Evolutionary conservation across 1,284 basidiomycete genomes (phyloP).

Genomic region (Leccinum fuscescens): DNA sequence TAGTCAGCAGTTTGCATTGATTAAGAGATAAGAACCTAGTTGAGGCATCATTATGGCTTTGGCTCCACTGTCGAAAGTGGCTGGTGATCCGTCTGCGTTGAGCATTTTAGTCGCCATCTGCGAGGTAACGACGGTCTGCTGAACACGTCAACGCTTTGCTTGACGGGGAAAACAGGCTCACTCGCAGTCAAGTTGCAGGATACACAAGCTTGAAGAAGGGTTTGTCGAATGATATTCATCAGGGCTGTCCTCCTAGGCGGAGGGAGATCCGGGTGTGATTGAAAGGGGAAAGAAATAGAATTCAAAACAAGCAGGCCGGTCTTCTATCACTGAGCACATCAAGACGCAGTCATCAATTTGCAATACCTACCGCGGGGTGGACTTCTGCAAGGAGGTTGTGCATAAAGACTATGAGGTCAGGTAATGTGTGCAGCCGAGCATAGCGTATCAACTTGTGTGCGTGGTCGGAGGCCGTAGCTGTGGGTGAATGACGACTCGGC

Average conservation of each 20-base stretch:
- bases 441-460: conserved; percentile 30
- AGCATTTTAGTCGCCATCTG: conserved; percentile 69
- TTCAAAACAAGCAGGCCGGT: conserved; percentile 60
- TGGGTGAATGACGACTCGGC: conserved; percentile 19
- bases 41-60: conserved; percentile 63
- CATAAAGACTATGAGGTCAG: conserved; percentile 59
- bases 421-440: conserved; percentile 41
- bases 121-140: conserved; percentile 61
- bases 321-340: conserved; percentile 30
- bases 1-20: conserved; percentile 6
- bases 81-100: conserved; percentile 56
- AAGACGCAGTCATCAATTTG: conserved; percentile 14
- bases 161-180: conserved; percentile 4
- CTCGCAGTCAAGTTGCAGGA: conserved; percentile 53
- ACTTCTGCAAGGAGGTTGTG: conserved; percentile 48
- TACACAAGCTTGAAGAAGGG: conserved; percentile 48
- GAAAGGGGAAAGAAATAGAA: conserved; percentile 66
- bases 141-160: conserved; percentile 4
- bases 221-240: conserved; percentile 52
- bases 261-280: conserved; percentile 41
- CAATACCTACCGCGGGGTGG: conserved; percentile 45
- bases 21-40: conserved; percentile 43
- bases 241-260: conserved; percentile 40
- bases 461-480: conserved; percentile 20
- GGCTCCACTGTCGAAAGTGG: conserved; percentile 61